phyloP scores from a whole-genome alignment of 1,139 yeast species.

The Protomyces macrosporus region DNA sequence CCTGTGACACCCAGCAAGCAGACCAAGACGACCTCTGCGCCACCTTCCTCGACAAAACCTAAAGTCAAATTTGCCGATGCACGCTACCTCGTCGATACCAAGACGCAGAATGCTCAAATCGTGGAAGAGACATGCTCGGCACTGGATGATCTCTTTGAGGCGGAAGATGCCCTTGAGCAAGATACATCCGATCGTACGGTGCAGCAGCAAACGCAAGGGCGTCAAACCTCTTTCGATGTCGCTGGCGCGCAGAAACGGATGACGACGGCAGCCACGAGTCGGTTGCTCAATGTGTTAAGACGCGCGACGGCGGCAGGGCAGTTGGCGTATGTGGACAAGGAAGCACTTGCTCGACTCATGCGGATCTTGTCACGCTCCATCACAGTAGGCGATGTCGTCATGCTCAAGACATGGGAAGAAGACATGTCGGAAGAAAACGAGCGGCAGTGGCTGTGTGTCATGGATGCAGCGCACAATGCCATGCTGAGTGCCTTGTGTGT shows the following conservation, averaged over 20 bases:
- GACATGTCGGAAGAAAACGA: neutral
- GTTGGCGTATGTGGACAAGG: neutral
- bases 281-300: conserved; percentile 2
- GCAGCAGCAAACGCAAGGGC: conserved; percentile 41
- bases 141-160: conserved; percentile 33
- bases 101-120: conserved; percentile 13
- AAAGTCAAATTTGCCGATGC: neutral
- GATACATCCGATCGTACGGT: conserved; percentile 31
- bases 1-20: neutral
- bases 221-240: neutral
- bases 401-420: neutral
- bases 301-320: neutral
- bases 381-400: too few relatives aligned
- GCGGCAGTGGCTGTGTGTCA: neutral
- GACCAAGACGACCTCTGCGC: neutral
- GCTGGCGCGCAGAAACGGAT: neutral
- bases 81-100: conserved; percentile 1
- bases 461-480: conserved; percentile 4
- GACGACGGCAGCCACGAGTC: neutral
- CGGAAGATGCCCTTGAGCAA: conserved; percentile 31
- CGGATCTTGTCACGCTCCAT: conserved; percentile 10
- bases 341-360: neutral
- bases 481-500: conserved; percentile 12
- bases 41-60: neutral
- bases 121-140: conserved; percentile 20